Evolutionary conservation across 768 basidiomycete species (phyloP).

Genomic region (Porphyrellus cyaneotinctus): DNA sequence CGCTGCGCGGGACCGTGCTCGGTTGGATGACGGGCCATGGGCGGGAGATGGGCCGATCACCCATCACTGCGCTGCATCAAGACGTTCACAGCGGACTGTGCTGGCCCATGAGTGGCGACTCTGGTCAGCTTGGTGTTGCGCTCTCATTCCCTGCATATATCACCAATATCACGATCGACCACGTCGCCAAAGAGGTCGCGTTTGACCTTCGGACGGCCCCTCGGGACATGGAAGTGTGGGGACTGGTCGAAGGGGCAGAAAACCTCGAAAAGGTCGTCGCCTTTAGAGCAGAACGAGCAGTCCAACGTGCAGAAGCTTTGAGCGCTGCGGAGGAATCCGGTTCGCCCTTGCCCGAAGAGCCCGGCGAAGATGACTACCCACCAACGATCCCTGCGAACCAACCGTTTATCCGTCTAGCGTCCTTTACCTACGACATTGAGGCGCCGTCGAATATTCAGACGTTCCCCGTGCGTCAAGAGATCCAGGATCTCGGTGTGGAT

Average conservation of each 20-base stretch:
- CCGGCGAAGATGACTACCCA: conserved; percentile 42
- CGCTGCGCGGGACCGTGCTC: conserved; percentile 44
- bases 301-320: conserved; percentile 31
- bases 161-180: conserved; percentile 78
- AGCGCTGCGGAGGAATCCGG: conserved; percentile 32
- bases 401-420: conserved; percentile 61
- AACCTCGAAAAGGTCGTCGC: conserved; percentile 58
- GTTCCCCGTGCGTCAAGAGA: conserved; percentile 67
- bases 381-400: conserved; percentile 42
- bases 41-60: conserved; percentile 68
- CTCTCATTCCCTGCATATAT: conserved; percentile 60
- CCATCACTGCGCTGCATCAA: conserved; percentile 84
- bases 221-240: conserved; percentile 88
- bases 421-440: conserved; percentile 59
- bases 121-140: conserved; percentile 80
- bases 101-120: conserved; percentile 83
- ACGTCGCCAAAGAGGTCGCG: conserved; percentile 78
- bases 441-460: conserved; percentile 66
- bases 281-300: conserved; percentile 48
- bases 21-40: conserved; percentile 60
- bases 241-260: conserved; percentile 72
- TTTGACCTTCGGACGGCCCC: conserved; percentile 81
- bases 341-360: conserved; percentile 15
- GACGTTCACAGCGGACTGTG: conserved; percentile 82
- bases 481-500: conserved; percentile 69